These are phyloP conservation scores for Amoebophrya sp. DNA, from an alignment of 169 alveolate genomes.

Conservation along the genomic window DNA sequence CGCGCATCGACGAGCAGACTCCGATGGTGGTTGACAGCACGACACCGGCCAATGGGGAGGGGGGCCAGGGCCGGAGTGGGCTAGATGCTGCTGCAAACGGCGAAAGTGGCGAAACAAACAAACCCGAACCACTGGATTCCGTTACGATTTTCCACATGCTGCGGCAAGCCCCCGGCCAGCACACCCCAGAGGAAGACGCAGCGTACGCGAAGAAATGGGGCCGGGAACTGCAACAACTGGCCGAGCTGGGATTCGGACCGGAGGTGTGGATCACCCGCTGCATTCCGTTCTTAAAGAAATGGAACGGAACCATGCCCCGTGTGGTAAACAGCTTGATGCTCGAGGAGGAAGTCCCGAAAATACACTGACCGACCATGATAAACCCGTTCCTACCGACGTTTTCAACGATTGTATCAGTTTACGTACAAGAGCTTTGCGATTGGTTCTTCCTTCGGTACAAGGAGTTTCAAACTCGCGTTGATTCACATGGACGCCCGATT, in stretches of 20 bases:
- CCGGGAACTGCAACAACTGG: background rate
- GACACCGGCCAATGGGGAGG: background rate
- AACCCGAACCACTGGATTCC: background rate
- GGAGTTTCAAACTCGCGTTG: no score
- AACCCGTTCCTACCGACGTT: no score
- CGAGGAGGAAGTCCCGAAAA: no score
- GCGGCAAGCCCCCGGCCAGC: background rate
- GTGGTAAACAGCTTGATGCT: background rate
- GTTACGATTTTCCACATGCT: background rate
- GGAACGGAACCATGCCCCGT: background rate
- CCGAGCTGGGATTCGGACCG: background rate
- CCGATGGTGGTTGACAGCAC: background rate
- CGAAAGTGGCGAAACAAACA: background rate
- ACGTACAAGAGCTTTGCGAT: no score
- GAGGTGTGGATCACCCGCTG: background rate
- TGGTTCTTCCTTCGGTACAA: no score
- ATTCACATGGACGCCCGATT: no score
- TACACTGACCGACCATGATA: no score
- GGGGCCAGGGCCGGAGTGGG: background rate
- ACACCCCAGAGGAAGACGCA: background rate
- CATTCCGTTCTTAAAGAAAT: background rate
- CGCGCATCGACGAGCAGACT: background rate
- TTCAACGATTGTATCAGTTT: no score
- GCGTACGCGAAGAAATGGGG: background rate
- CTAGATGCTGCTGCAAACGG: no score